Evolutionary conservation across 345 rosid species (phyloP).

Genomic region (Hibiscus mutabilis): DNA sequence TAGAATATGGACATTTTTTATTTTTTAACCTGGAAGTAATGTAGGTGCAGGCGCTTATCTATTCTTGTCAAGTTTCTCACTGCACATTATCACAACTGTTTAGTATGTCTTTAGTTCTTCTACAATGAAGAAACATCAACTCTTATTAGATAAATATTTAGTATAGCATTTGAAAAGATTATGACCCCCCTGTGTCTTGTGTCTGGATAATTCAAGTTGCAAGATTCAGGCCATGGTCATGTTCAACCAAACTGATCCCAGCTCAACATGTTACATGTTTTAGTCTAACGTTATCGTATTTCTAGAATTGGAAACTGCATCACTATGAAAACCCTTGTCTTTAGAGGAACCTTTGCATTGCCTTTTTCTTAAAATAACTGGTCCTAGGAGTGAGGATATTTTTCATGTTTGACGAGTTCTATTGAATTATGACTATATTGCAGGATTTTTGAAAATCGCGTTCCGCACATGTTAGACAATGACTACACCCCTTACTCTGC

Average conservation of each 20-base stretch:
- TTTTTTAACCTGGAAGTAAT: neutral
- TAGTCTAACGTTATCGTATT: neutral
- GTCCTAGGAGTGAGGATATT: neutral
- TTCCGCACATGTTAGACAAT: constrained; percentile 90
- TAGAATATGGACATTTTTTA: neutral
- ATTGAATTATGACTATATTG: constrained; percentile 19
- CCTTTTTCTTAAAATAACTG: neutral
- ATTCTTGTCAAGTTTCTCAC: neutral
- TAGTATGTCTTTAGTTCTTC: neutral
- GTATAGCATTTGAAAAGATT: neutral
- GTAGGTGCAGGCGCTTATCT: neutral
- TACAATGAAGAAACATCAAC: neutral
- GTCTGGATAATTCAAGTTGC: neutral
- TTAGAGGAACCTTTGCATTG: neutral
- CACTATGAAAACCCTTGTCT: neutral
- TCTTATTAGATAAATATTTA: neutral
- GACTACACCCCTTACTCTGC: constrained; percentile 94
- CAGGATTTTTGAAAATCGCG: constrained; percentile 99
- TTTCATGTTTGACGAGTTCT: neutral
- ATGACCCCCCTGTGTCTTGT: neutral
- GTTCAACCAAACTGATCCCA: neutral
- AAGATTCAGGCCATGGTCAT: neutral
- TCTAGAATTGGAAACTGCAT: neutral
- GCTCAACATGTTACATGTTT: neutral
- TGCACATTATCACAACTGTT: no score